A percentile compares a stretch with the other conserved stretches of the same genome.
Evolutionary conservation across 2,329 filamentous ascomycete species (phyloP).

Genomic region (Lasiodiplodia gonubiensis): DNA sequence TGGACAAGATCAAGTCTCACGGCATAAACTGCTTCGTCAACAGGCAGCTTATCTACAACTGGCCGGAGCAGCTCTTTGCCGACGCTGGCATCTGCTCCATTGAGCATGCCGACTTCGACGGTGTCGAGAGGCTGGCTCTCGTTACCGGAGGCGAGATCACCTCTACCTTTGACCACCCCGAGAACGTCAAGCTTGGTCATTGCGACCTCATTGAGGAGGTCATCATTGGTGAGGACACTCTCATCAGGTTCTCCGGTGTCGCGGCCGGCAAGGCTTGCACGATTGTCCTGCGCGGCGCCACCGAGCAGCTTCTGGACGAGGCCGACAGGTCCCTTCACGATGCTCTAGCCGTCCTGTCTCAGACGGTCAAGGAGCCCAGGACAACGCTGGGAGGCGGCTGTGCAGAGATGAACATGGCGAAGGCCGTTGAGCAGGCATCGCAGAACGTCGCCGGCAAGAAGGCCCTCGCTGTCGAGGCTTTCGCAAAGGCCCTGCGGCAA

Average conservation of each 20-base stretch:
- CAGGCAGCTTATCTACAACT: slow-evolving; percentile 99
- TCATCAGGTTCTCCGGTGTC: slow-evolving; percentile 97
- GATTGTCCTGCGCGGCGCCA: slow-evolving; percentile 93
- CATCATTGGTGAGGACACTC: slow-evolving; percentile 95
- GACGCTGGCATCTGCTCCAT: slow-evolving; percentile 98
- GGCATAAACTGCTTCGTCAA: slow-evolving; percentile 99
- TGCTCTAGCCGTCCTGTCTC: slow-evolving; percentile 91
- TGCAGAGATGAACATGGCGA: slow-evolving; percentile 98
- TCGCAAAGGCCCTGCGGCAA: slow-evolving; percentile 87
- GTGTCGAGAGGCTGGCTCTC: slow-evolving; percentile 90
- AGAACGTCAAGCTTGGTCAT: slow-evolving; percentile 92
- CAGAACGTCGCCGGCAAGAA: slow-evolving; percentile 97
- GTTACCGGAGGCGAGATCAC: slow-evolving; percentile 98
- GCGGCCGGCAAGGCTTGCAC: slow-evolving; percentile 94
- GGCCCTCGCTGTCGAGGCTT: slow-evolving; percentile 88
- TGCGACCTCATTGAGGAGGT: slow-evolving; percentile 97
- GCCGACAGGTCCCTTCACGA: slow-evolving; percentile 96
- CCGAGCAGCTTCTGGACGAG: slow-evolving; percentile 95
- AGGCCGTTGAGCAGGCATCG: slow-evolving; percentile 91
- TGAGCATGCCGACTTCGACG: slow-evolving; percentile 98
- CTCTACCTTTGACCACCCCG: slow-evolving; percentile 96
- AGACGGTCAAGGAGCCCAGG: slow-evolving; percentile 92
- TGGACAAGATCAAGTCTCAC: slow-evolving; percentile 97
- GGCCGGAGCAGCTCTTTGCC: slow-evolving; percentile 98
- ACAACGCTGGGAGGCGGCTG: slow-evolving; percentile 95